These are phyloP conservation scores for Heimioporus sp. DNA, from an alignment of 768 basidiomycete genomes.

Conservation along the genomic window DNA sequence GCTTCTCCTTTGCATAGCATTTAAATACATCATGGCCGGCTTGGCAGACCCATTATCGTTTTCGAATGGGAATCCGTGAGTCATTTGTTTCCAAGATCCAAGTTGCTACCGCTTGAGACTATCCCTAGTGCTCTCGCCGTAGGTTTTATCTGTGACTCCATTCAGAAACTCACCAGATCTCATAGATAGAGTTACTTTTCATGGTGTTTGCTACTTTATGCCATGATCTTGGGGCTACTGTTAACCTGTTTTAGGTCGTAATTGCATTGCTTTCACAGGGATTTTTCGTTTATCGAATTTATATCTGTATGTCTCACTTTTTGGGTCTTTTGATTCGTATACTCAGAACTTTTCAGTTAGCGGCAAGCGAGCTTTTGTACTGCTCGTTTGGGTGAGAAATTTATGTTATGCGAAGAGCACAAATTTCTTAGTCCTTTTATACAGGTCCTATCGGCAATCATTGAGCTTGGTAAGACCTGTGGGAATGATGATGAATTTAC, in stretches of 20 bases:
- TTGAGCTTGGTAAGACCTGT: not conserved
- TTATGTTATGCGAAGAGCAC: slow-evolving; percentile 10
- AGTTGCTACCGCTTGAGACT: not conserved
- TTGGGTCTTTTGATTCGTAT: not conserved
- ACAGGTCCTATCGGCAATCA: not conserved
- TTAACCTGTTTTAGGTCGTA: not conserved
- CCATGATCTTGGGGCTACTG: not conserved
- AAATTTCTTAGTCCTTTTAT: not conserved
- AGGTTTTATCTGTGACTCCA: not conserved
- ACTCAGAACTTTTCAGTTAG: not conserved
- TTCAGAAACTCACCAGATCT: too few species aligned
- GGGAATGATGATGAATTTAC: too few species aligned
- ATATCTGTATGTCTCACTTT: slow-evolving; percentile 1
- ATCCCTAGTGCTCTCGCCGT: slow-evolving; percentile 5
- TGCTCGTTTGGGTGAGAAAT: slow-evolving; percentile 3
- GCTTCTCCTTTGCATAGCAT: not conserved
- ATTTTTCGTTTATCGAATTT: slow-evolving; percentile 9
- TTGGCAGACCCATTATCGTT: not conserved
- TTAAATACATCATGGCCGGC: not conserved
- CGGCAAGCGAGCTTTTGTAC: not conserved
- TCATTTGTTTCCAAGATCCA: too few species aligned
- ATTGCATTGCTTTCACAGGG: slow-evolving; percentile 4
- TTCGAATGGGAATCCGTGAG: not conserved
- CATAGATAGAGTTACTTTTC: slow-evolving; percentile 1
- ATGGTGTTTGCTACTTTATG: not conserved